phyloP scores from a whole-genome alignment of 139 green algal genomes.

The Chloropicon primus region DNA sequence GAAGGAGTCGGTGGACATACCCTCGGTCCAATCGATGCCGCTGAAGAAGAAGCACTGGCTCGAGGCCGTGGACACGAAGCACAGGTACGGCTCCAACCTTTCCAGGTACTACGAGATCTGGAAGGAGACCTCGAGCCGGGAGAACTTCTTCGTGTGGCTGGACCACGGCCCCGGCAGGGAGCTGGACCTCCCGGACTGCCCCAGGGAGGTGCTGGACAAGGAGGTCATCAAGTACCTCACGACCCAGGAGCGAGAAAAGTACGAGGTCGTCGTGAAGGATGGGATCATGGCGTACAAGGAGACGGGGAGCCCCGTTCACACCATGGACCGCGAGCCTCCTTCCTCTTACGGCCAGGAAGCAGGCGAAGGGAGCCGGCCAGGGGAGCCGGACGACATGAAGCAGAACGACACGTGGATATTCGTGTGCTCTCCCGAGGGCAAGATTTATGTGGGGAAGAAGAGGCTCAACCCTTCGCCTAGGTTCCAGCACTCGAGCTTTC shows the following conservation, averaged over 20 bases:
- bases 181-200: slow-evolving; percentile 24
- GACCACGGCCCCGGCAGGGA: slow-evolving; percentile 33
- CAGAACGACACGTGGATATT: slow-evolving; percentile 45
- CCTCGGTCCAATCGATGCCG: not conserved
- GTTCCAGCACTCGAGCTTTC: slow-evolving; percentile 53
- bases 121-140: slow-evolving; percentile 3
- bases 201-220: slow-evolving; percentile 28
- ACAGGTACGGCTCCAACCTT: slow-evolving; percentile 50
- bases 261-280: slow-evolving; percentile 28
- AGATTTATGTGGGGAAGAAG: not conserved
- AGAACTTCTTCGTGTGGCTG: slow-evolving; percentile 28
- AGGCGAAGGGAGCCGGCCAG: not conserved
- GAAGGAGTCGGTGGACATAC: not conserved
- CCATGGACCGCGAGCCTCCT: slow-evolving; percentile 7
- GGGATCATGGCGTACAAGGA: slow-evolving; percentile 24
- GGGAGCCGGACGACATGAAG: not conserved
- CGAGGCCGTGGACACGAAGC: slow-evolving; percentile 42
- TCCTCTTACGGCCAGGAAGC: slow-evolving; percentile 6
- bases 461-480: slow-evolving; percentile 14
- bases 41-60: slow-evolving; percentile 32
- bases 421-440: not conserved
- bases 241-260: slow-evolving; percentile 18
- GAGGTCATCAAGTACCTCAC: slow-evolving; percentile 40
- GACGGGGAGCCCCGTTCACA: slow-evolving; percentile 28
- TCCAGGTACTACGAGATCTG: slow-evolving; percentile 35